Evolutionary conservation across 73 alveolate species (phyloP).

Genomic region (Paramecium sonneborni): DNA sequence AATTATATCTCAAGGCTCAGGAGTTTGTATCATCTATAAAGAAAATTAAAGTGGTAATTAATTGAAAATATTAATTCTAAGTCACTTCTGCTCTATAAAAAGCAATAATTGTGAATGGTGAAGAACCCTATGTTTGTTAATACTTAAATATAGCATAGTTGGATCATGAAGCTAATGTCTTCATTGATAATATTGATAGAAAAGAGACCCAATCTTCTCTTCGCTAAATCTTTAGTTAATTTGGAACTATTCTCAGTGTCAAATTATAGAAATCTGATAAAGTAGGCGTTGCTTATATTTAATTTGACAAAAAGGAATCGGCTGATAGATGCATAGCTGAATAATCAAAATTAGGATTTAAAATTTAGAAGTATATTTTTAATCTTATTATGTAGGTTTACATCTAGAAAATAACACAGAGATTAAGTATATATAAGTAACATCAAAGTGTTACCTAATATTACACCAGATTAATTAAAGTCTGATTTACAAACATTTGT

Average conservation of each 20-base stretch:
- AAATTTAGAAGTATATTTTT: background rate
- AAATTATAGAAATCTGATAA: conserved; percentile 19
- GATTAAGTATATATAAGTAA: conserved; percentile 2
- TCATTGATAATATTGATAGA: background rate
- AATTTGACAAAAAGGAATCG: conserved; percentile 37
- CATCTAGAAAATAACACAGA: background rate
- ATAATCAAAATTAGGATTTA: background rate
- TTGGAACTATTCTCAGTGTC: conserved; percentile 12
- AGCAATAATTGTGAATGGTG: background rate
- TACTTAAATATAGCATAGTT: background rate
- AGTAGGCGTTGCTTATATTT: conserved; percentile 29
- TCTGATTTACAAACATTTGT: background rate
- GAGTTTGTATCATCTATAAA: background rate
- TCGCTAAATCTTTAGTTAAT: background rate
- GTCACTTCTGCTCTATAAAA: background rate
- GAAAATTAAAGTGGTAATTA: background rate
- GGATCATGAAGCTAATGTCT: conserved; percentile 33
- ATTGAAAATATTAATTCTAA: background rate
- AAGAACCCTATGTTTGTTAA: background rate
- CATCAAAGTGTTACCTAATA: background rate
- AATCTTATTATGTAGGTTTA: background rate
- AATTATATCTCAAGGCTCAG: background rate
- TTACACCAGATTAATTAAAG: conserved; percentile 7
- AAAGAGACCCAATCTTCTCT: background rate
- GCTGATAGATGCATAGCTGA: conserved; percentile 24